Base-by-base conservation (phyloP, 345 rosid genomes). In the Linum trigynum region DNA sequence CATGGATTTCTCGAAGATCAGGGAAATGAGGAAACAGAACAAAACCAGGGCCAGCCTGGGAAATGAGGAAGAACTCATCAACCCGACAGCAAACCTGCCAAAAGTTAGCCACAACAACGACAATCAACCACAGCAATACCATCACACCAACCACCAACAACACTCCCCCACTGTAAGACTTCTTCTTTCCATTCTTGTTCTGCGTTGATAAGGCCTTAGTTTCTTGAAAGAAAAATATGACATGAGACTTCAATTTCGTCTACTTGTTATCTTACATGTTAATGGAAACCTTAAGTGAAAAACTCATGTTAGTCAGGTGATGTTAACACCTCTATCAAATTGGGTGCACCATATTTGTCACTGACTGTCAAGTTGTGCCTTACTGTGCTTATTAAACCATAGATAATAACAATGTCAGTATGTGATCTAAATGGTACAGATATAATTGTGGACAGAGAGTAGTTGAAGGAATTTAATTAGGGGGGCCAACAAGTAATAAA, bases 11-110 rank as follows among this genome's bases (percentile, higher is more conserved):
- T 65, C 96, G 9, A 94, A 94, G 77, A 86, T 90, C 66, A 84
- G 97, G 78, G 97, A 94, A 69, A 94, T 78, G 81, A 86, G 99
- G 83, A 90, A 90, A 79, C 96, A 83, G 66, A 90, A 90, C 84
- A 94, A 90, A 82, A 88, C 97, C 45, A 77, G 99, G 74, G 96
- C 91, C 38, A 90, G 99, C 79, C 83, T 90, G 63, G 97, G 99
- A 11, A 90, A 90, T 17, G 97, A 92, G 64, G 96, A 92, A 48
- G 99, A 90, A 63, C 76, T 88, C 59, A 74, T 84, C 36, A 78
- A 85, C 59, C 86, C 95, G 37, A 85, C 83, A 15, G 80, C 83
- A 41, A 67, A 81, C 39, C 76, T 45, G 6, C 63, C 74, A 55
- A 72, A 72, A n/a, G 32, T 23, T 23, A 23, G 63, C 81, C 5